These are phyloP conservation scores for Pezicula carpinea DNA, from an alignment of 2,329 filamentous ascomycete genomes.

Conservation along the genomic window DNA sequence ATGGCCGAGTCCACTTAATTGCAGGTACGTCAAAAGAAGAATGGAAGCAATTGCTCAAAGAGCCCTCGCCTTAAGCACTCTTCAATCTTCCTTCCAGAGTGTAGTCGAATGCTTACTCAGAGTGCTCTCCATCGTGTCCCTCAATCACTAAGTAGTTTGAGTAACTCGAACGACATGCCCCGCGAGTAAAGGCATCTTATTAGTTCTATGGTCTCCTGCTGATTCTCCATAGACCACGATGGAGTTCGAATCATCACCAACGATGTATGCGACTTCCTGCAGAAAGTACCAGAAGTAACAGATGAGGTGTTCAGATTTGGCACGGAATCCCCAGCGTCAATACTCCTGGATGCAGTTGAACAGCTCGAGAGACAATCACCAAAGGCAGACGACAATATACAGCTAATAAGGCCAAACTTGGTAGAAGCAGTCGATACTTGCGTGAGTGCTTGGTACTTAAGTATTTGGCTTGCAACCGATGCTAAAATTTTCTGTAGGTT, in stretches of 20 bases:
- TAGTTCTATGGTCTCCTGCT: conserved; percentile 1
- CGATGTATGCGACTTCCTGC: conserved; percentile 94
- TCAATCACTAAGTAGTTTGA: no score
- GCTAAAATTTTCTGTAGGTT: conserved; percentile 36
- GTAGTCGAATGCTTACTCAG: no score
- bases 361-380: conserved; percentile 91
- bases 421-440: conserved; percentile 93
- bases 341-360: conserved; percentile 88
- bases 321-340: conserved; percentile 82
- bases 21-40: conserved; percentile 48
- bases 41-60: no score
- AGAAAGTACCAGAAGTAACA: conserved; percentile 82
- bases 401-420: conserved; percentile 81
- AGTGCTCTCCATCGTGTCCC: no score
- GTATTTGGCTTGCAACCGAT: background rate
- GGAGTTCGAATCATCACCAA: conserved; percentile 89
- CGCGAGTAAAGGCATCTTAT: conserved; percentile 27
- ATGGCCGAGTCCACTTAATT: conserved; percentile 83
- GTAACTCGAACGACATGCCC: no score
- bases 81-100: no score
- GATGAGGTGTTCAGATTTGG: conserved; percentile 87
- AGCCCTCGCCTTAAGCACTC: no score
- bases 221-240: conserved; percentile 55
- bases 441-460: conserved; percentile 29
- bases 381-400: conserved; percentile 96